Evolutionary conservation across 139 green algal genomes (phyloP).

Genomic region (Chlorella sp.): DNA sequence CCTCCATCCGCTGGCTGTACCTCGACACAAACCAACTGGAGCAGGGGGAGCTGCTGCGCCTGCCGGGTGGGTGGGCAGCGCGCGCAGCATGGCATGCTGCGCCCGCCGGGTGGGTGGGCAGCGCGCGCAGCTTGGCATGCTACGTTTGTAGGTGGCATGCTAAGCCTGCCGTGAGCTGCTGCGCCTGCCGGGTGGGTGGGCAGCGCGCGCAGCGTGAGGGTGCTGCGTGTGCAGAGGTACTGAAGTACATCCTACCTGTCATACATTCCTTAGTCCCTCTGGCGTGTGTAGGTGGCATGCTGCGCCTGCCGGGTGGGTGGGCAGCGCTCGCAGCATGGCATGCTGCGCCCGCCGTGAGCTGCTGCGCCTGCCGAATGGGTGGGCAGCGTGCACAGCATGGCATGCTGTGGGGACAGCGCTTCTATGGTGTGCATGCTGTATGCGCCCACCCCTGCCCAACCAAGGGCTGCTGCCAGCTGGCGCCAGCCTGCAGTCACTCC

Average conservation of each 20-base stretch:
- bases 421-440: too few relatives aligned
- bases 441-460: background rate
- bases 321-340: too few relatives aligned
- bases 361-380: constrained; percentile 4
- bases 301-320: constrained; percentile 2
- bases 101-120: background rate
- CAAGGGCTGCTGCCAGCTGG: background rate
- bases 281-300: too few relatives aligned
- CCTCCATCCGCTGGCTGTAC: constrained; percentile 1
- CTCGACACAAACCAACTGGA: constrained; percentile 10
- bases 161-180: constrained; percentile 22
- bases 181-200: background rate
- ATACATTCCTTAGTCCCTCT: too few relatives aligned
- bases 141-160: constrained; percentile 6
- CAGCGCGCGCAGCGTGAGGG: background rate
- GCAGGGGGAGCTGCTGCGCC: constrained; percentile 3
- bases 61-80: background rate
- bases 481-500: background rate
- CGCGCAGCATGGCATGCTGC: background rate
- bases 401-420: too few relatives aligned
- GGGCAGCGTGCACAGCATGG: too few relatives aligned
- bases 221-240: background rate
- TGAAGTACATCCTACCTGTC: too few relatives aligned
- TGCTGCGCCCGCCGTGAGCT: constrained; percentile 10
- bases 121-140: background rate